Percentiles rank a stretch among this genome's conserved stretches.
Conservation (phyloP, 2,329 filamentous ascomycete genomes). For the Aspergillus brunneoviolaceus region DNA sequence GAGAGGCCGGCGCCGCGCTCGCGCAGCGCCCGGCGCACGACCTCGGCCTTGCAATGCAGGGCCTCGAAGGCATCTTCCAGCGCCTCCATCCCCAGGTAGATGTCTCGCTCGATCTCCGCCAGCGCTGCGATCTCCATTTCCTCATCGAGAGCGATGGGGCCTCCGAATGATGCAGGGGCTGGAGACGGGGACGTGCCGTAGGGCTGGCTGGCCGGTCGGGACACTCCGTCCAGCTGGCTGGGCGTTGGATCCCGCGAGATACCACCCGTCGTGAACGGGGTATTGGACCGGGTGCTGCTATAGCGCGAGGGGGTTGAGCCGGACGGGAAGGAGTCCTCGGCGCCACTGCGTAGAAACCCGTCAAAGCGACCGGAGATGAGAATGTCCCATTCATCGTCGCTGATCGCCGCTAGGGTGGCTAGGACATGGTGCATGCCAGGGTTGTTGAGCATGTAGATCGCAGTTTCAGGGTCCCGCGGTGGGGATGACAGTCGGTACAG, state of each 20-base stretch:
- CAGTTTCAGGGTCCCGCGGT: slow-evolving; percentile 82
- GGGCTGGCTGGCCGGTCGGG: slow-evolving; percentile 42
- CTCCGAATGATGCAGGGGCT: slow-evolving; percentile 62
- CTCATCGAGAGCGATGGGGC: slow-evolving; percentile 84
- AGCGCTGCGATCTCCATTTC: slow-evolving; percentile 88
- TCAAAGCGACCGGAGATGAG: slow-evolving; percentile 91
- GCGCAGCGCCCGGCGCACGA: slow-evolving; percentile 73
- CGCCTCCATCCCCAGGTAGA: slow-evolving; percentile 90
- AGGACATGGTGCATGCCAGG: slow-evolving; percentile 80
- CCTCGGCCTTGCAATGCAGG: slow-evolving; percentile 81
- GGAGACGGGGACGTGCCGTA: slow-evolving; percentile 51
- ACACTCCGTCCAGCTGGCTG: slow-evolving; percentile 42
- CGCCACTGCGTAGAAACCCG: slow-evolving; percentile 91
- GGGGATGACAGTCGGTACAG: slow-evolving; percentile 72
- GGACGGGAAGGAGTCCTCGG: slow-evolving; percentile 56
- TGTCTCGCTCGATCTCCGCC: slow-evolving; percentile 88
- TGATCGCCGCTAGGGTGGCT: slow-evolving; percentile 83
- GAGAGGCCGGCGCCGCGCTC: slow-evolving; percentile 77
- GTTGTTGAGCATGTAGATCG: slow-evolving; percentile 82
- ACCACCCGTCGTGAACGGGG: slow-evolving; percentile 33
- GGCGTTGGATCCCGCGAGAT: slow-evolving; percentile 37
- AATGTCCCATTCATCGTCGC: slow-evolving; percentile 93
- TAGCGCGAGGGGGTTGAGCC: slow-evolving; percentile 29
- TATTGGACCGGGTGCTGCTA: slow-evolving; percentile 42
- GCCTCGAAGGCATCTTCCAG: slow-evolving; percentile 92